phyloP scores from a whole-genome alignment of 768 basidiomycete species.

The Candolleomyces aberdarensis region DNA sequence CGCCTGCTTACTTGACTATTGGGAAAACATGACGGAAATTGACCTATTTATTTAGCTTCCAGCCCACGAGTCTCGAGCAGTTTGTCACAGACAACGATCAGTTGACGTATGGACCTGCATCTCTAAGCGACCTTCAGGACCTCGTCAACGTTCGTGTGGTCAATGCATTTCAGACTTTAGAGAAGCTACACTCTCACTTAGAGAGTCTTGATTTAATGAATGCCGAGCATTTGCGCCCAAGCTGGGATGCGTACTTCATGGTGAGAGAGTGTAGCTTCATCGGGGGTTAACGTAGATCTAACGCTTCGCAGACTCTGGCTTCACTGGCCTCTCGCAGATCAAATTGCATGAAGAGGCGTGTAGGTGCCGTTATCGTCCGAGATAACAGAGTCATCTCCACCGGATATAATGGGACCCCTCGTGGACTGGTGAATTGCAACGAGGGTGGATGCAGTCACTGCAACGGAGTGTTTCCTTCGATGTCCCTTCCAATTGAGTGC shows the following conservation, averaged over 20 bases:
- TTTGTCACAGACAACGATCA: slow-evolving; percentile 76
- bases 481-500: slow-evolving; percentile 66
- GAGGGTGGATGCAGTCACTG: slow-evolving; percentile 89
- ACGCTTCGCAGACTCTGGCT: slow-evolving; percentile 65
- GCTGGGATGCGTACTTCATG: slow-evolving; percentile 99
- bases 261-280: slow-evolving; percentile 32
- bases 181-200: slow-evolving; percentile 59
- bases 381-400: slow-evolving; percentile 78
- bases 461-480: slow-evolving; percentile 47
- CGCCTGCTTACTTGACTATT: slow-evolving; percentile 10
- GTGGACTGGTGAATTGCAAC: slow-evolving; percentile 85
- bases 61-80: slow-evolving; percentile 51
- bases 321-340: slow-evolving; percentile 85
- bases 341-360: slow-evolving; percentile 96
- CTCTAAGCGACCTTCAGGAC: slow-evolving; percentile 37
- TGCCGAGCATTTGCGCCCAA: slow-evolving; percentile 74
- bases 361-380: slow-evolving; percentile 90
- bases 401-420: slow-evolving; percentile 96
- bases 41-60: slow-evolving; percentile 2
- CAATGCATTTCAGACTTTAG: slow-evolving; percentile 58
- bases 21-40: not conserved
- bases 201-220: slow-evolving; percentile 68
- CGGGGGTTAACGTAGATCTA: no score
- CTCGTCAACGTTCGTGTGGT: slow-evolving; percentile 57
- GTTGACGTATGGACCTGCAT: slow-evolving; percentile 52